phyloP scores from a whole-genome alignment of 345 rosid genomes.

The Lepidium sativum region DNA sequence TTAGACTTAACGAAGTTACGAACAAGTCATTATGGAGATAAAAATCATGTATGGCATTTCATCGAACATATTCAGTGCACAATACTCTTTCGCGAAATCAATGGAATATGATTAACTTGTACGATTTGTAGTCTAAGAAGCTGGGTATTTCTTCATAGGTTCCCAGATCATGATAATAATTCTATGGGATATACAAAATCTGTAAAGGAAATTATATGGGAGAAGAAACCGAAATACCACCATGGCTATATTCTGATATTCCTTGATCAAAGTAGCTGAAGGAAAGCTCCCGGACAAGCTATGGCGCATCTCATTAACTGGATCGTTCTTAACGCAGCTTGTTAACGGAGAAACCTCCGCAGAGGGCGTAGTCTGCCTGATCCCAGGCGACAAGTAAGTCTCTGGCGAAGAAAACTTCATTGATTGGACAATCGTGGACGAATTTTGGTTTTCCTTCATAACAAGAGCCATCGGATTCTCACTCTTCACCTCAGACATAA shows the following conservation, averaged over 20 bases:
- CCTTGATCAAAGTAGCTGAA: slow-evolving; percentile 77
- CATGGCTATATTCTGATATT: slow-evolving; percentile 83
- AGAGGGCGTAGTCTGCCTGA: slow-evolving; percentile 29
- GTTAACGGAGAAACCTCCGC: slow-evolving; percentile 33
- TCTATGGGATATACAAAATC: not conserved
- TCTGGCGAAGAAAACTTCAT: slow-evolving; percentile 44
- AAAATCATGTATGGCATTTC: slow-evolving; percentile 1
- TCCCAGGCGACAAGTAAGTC: slow-evolving; percentile 63
- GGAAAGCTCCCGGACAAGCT: slow-evolving; percentile 78
- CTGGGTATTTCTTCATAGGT: not conserved
- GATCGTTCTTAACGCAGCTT: slow-evolving; percentile 33
- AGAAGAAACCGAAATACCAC: slow-evolving; percentile 39
- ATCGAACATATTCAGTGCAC: slow-evolving; percentile 28
- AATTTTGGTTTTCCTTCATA: slow-evolving; percentile 17
- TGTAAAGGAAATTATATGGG: not conserved
- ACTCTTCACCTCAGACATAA: slow-evolving; percentile 38
- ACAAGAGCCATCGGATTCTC: slow-evolving; percentile 52
- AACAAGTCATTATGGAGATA: not conserved
- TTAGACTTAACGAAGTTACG: not conserved
- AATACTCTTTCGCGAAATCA: not conserved
- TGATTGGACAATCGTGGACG: slow-evolving; percentile 13
- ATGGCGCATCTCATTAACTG: slow-evolving; percentile 45
- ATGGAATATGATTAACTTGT: not conserved
- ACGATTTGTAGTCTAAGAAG: not conserved
- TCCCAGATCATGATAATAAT: not conserved